These are phyloP conservation scores for Papiliotrema nemorosa DNA, from an alignment of 1,284 basidiomycete species.

Conservation along the genomic window DNA sequence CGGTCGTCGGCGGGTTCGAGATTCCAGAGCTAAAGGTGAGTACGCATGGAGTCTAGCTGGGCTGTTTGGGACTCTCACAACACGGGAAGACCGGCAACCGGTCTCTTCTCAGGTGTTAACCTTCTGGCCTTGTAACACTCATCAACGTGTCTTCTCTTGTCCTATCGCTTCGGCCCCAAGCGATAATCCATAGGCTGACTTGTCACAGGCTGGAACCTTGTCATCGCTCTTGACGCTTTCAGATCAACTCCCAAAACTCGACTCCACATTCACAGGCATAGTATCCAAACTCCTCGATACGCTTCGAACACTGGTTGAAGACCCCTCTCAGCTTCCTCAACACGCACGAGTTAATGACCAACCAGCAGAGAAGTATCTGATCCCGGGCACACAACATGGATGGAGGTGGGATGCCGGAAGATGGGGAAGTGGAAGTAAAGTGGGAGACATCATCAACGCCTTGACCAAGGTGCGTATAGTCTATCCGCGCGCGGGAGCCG, in stretches of 20 bases:
- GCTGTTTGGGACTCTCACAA: not conserved
- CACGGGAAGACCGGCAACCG: not conserved
- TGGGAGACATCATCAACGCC: conserved; percentile 75
- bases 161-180: not conserved
- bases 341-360: conserved; percentile 75
- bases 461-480: conserved; percentile 67
- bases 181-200: not conserved
- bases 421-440: conserved; percentile 73
- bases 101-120: too few relatives aligned
- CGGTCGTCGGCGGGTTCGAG: conserved; percentile 42
- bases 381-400: conserved; percentile 49
- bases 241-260: conserved; percentile 89
- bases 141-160: not conserved
- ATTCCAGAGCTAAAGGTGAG: conserved; percentile 49
- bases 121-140: too few relatives aligned
- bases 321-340: conserved; percentile 80
- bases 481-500: not conserved
- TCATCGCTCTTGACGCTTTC: conserved; percentile 85
- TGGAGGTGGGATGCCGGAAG: conserved; percentile 86
- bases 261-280: conserved; percentile 77
- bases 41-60: not conserved
- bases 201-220: conserved; percentile 81
- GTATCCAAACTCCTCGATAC: conserved; percentile 95
- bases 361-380: conserved; percentile 73
- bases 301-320: conserved; percentile 82